Evolutionary conservation across 2,329 filamentous ascomycete genomes (phyloP).

Genomic region (Aspergillus terreus): DNA sequence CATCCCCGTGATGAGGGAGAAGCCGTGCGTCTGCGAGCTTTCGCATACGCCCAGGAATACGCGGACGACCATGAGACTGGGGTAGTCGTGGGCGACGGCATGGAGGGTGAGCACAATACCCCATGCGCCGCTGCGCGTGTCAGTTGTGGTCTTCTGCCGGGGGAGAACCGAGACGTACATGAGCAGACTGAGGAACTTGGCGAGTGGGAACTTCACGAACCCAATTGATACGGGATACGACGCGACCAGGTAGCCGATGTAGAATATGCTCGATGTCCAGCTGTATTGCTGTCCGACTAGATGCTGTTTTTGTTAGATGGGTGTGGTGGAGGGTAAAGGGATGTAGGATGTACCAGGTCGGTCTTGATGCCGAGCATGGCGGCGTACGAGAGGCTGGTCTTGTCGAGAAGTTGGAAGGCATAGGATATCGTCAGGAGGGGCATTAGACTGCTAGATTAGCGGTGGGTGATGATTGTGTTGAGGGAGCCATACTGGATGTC

Average conservation of each 20-base stretch:
- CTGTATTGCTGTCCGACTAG: constrained; percentile 17
- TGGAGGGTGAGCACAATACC: background rate
- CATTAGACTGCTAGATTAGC: background rate
- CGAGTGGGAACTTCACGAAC: constrained; percentile 30
- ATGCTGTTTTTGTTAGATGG: background rate
- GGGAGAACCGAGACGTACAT: constrained; percentile 5
- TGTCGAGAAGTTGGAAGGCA: background rate
- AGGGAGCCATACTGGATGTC: background rate
- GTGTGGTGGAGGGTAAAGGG: background rate
- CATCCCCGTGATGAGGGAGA: constrained; percentile 6
- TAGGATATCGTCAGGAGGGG: background rate
- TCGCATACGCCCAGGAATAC: background rate
- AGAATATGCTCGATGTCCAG: constrained; percentile 22
- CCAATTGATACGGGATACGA: constrained; percentile 32
- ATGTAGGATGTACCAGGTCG: constrained; percentile 10
- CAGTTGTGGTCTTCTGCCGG: background rate
- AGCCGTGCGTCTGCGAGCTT: background rate
- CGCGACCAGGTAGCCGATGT: constrained; percentile 25
- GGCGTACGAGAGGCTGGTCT: constrained; percentile 14
- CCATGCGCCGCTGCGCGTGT: background rate
- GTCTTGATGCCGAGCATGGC: constrained; percentile 12
- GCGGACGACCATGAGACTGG: constrained; percentile 3
- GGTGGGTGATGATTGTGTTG: no score
- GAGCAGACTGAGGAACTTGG: constrained; percentile 25
- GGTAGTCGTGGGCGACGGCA: background rate